These are phyloP conservation scores for Penicillium sp. DNA, from an alignment of 2,329 filamentous ascomycete genomes.

Conservation along the genomic window DNA sequence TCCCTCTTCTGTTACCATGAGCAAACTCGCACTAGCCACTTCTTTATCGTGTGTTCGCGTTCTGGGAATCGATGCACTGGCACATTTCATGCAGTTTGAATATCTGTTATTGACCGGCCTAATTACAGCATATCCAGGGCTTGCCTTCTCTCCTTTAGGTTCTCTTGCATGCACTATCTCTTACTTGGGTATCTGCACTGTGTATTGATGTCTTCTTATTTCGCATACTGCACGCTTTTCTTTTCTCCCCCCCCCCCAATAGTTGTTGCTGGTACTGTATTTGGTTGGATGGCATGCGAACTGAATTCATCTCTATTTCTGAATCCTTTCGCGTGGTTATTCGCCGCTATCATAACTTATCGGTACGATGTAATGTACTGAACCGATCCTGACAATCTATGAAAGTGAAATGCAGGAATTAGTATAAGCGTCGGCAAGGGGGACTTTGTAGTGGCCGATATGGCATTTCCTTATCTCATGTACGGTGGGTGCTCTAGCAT, in stretches of 20 bases:
- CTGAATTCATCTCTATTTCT: slow-evolving; percentile 9
- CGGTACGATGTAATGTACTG: neutral
- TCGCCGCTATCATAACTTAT: neutral
- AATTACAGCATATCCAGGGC: slow-evolving; percentile 19
- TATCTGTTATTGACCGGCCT: slow-evolving; percentile 17
- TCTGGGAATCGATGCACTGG: slow-evolving; percentile 24
- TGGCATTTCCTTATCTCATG: no score
- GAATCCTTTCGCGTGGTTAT: neutral
- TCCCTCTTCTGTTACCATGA: slow-evolving; percentile 17
- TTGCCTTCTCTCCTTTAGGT: slow-evolving; percentile 13
- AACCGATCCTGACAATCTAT: no score
- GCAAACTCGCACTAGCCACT: slow-evolving; percentile 14
- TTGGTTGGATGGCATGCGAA: slow-evolving; percentile 19
- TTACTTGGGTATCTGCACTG: slow-evolving; percentile 15
- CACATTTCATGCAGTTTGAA: slow-evolving; percentile 18
- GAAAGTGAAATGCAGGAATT: no score
- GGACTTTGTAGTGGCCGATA: no score
- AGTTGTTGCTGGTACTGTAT: slow-evolving; percentile 17
- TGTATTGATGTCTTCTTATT: slow-evolving; percentile 10
- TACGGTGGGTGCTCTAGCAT: no score
- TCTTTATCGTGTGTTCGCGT: slow-evolving; percentile 20
- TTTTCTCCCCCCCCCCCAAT: neutral
- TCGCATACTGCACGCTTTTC: neutral
- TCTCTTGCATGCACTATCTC: slow-evolving; percentile 6
- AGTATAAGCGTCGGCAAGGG: no score